A percentile compares a stretch with the other conserved stretches of the same genome.
These are phyloP conservation scores for Zelopaecilomyces penicillatus DNA, from an alignment of 2,329 filamentous ascomycete genomes.

Conservation along the genomic window DNA sequence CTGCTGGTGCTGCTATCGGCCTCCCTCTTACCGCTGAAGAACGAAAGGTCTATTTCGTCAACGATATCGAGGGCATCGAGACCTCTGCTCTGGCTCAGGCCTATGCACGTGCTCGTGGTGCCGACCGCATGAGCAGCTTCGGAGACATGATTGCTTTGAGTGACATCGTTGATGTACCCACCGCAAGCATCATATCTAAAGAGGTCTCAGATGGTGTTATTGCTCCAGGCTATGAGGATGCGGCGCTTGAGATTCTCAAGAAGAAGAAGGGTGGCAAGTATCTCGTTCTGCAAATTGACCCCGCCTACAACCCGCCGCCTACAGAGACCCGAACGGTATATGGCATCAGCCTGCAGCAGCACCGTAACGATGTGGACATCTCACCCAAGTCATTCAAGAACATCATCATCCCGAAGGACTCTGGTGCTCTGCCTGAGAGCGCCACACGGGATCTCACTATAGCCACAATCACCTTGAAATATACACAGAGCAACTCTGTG, in stretches of 20 bases:
- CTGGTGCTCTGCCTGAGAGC: constrained; percentile 61
- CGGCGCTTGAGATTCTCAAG: constrained; percentile 80
- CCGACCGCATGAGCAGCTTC: constrained; percentile 98
- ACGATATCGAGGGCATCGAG: constrained; percentile 86
- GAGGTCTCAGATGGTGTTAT: constrained; percentile 98
- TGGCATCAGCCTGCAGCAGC: constrained; percentile 79
- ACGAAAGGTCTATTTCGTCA: constrained; percentile 97
- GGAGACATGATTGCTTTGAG: constrained; percentile 93
- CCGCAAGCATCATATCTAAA: constrained; percentile 93
- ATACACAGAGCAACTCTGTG: constrained; percentile 98
- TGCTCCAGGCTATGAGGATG: constrained; percentile 75
- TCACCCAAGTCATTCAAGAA: constrained; percentile 76
- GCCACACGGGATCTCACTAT: constrained; percentile 87
- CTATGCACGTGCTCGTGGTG: constrained; percentile 89
- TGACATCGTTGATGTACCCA: constrained; percentile 81
- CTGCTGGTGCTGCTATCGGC: constrained; percentile 89
- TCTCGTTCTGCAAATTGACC: constrained; percentile 90
- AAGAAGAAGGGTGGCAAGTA: constrained; percentile 99
- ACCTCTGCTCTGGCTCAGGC: constrained; percentile 82
- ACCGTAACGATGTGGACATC: constrained; percentile 87
- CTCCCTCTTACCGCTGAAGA: constrained; percentile 78
- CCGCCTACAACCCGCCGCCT: constrained; percentile 70
- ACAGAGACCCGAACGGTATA: constrained; percentile 83
- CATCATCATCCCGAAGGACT: constrained; percentile 79
- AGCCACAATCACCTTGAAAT: constrained; percentile 95